Base-by-base conservation (phyloP, 2,329 filamentous ascomycete species). In the Sclerotinia borealis region DNA sequence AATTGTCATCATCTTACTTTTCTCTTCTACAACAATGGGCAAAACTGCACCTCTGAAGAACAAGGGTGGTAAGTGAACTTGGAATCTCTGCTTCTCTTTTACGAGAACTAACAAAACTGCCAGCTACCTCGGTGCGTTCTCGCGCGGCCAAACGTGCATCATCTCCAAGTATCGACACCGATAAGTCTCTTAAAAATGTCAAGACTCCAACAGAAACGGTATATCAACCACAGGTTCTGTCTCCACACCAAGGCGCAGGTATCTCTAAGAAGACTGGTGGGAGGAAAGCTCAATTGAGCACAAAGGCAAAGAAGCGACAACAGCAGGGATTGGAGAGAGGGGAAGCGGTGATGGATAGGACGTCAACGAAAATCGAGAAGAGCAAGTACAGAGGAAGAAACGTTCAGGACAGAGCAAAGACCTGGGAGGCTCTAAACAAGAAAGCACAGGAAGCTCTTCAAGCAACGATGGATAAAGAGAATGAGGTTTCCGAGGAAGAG, bases 111-210 rank as follows among this genome's bases (percentile, higher is more conserved):
- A 61, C 17, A 47, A 29, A 36, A 22, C 25, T 3, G 15, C 6
- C 61, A 73, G 72, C 61, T 79, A 61, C 79, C 80, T 90, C 89
- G 5, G 76, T 85, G 64, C 89, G 88, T 78, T 93, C 90, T 60
- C 88, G 90, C 68, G 89, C 88, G 64, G 88, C 89, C 47, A 85
- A 89, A 72, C 86, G 90, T 68, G 89, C 86, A 52, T 85, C 85
- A 19, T 89, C 88, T 4, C 87, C 89, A 31, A 81, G 85, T 71
- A 86, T 91, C 75, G 78, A 90, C 76, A 83, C 84, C 49, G 87
- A 91, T 80, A 90, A 90, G 76, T 89, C 87, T 8, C 79, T 90
- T 27, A 89, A 88, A 73, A 78, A 84, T 43, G 76, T 83, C 64
- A 78, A 81, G 65, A 79, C 81, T 13, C 83, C 85, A 1, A 67